Evolutionary conservation across 257 asterid genomes (phyloP), one percentile per base, ranked within the genome.

Genomic region (Solanum gandarillasii): DNA sequence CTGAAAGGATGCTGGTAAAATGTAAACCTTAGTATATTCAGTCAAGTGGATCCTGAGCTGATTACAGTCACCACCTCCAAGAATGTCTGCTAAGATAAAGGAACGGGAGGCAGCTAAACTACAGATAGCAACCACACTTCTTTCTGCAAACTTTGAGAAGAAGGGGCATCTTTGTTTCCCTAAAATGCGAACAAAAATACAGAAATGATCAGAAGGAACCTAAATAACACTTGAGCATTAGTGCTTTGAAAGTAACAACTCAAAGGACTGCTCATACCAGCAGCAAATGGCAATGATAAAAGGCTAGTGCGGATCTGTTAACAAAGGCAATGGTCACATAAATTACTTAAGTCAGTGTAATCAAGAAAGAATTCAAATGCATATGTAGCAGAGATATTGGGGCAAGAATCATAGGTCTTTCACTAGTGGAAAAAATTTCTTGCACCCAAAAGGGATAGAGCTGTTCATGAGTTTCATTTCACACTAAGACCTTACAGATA

Each of bases 281-380:
- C 93, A 88, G 90, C 93, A 92, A 89, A 95, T 92, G 95, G 92
- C 92, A 94, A 89, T 25, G 98, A 97, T 87, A 96, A 94, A 90
- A 94, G 96, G 88, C 88, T 67, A 85, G 88, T 78, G 60, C 94
- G 93, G 82, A 95, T 91, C 98, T 95, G 98, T 88, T 87, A 83
- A 89, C 87, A 74, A 89, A 76, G 91, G 87, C 89, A 67, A 86
- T 76, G 83, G 84, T 46, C 29, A 32, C 60, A 73, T 65, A n/a
- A 76, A 23, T 32, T 20, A 87, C 62, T 23, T 7, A 35, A 72
- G 78, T n/a, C 27, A 71, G 32, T 55, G 43, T 39, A 65, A 23
- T 16, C 85, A 32, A 79, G 58, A 78, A 12, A 67, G 87, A n/a
- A 25, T 20, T n/a, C 27, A 72, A 71, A 70, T 39, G 46, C 83